Conservation (phyloP, 306 rosid species). For the Vachellia pachyceras region DNA sequence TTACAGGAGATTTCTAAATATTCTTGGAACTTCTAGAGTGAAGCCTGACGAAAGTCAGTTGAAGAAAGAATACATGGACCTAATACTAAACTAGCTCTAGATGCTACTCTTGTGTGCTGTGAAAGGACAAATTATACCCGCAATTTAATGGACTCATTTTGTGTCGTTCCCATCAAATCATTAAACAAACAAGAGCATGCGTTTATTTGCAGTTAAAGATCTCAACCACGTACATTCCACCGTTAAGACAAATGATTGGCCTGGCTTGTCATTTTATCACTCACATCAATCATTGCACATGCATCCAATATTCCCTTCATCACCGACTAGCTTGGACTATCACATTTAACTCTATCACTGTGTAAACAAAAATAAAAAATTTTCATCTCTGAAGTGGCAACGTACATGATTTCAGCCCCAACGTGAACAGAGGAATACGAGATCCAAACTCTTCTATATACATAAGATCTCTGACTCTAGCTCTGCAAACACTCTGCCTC, state of each 20-base stretch:
- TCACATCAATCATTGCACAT: constrained; percentile 71
- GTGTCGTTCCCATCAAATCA: background rate
- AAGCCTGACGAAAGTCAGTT: constrained; percentile 25
- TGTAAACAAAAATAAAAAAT: background rate
- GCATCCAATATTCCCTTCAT: constrained; percentile 55
- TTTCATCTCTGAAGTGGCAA: background rate
- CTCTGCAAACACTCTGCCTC: background rate
- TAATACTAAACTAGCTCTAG: constrained; percentile 32
- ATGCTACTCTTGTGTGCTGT: constrained; percentile 35
- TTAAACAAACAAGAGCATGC: background rate
- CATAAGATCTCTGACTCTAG: background rate
- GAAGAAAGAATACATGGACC: constrained; percentile 1
- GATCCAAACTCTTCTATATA: constrained; percentile 8
- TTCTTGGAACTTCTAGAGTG: too few relatives aligned
- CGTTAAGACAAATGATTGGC: constrained; percentile 52
- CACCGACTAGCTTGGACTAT: constrained; percentile 10
- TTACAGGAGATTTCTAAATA: too few relatives aligned
- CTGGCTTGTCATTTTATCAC: constrained; percentile 43
- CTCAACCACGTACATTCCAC: constrained; percentile 47
- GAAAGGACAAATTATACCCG: constrained; percentile 48
- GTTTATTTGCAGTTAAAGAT: constrained; percentile 23
- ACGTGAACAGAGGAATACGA: constrained; percentile 4
- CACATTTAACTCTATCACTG: background rate
- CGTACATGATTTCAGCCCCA: background rate
- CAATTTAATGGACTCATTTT: constrained; percentile 31